A percentile compares a stretch with the other conserved stretches of the same genome.
These are phyloP conservation scores for Citrullus amarus DNA, from an alignment of 306 rosid genomes.

Conservation along the genomic window DNA sequence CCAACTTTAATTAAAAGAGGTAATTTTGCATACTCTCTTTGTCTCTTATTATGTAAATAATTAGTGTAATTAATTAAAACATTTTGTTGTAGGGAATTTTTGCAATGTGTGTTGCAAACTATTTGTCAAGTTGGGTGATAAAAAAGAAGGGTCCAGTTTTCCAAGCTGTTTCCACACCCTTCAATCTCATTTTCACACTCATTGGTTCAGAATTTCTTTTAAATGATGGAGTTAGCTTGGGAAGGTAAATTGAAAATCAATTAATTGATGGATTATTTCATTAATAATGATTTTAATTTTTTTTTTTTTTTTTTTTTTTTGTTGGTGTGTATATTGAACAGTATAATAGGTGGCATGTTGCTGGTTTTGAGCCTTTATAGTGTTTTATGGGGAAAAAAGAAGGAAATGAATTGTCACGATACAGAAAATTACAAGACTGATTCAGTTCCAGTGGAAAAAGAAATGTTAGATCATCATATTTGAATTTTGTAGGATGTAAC, in stretches of 20 bases:
- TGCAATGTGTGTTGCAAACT: not conserved
- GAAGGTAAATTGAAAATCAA: not conserved
- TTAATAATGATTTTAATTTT: not conserved
- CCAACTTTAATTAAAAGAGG: no score
- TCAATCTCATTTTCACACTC: not conserved
- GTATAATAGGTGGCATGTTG: constrained; percentile 43
- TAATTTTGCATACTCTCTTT: no score
- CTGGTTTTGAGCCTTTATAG: constrained; percentile 55
- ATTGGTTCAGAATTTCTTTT: constrained; percentile 6
- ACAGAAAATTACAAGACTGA: not conserved
- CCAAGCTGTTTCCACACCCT: constrained; percentile 8
- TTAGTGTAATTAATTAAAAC: not conserved
- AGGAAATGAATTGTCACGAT: constrained; percentile 23
- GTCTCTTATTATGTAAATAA: no score
- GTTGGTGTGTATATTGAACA: not conserved
- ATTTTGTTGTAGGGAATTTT: not conserved
- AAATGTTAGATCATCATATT: not conserved
- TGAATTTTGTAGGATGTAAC: no score
- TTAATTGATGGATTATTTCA: not conserved
- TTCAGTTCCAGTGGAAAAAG: not conserved
- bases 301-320: not conserved
- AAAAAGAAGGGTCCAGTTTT: constrained; percentile 8
- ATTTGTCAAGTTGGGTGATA: not conserved
- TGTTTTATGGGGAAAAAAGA: constrained; percentile 73
- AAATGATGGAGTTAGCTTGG: not conserved